A percentile compares a stretch with the other conserved stretches of the same genome.
These are phyloP conservation scores for Tagetes erecta DNA, from an alignment of 129 eudicot species.

Conservation along the genomic window DNA sequence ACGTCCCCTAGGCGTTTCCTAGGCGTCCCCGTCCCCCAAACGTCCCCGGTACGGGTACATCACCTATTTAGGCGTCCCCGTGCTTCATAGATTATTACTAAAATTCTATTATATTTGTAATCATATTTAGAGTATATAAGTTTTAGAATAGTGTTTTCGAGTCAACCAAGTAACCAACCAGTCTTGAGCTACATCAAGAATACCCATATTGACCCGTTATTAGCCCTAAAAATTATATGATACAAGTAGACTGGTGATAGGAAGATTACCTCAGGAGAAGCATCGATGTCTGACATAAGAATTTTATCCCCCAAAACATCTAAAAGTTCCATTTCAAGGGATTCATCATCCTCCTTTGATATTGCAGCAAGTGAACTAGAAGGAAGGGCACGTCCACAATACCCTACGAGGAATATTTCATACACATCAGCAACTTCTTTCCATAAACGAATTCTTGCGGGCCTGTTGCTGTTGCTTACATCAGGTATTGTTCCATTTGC, in stretches of 20 bases:
- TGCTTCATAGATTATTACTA: neutral
- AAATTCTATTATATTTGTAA: neutral
- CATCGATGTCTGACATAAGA: conserved; percentile 70
- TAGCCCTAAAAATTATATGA: neutral
- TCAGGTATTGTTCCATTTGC: conserved; percentile 28
- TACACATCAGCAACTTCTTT: conserved; percentile 97
- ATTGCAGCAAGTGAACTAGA: conserved; percentile 57
- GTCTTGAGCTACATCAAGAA: neutral
- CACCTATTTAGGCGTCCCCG: no score
- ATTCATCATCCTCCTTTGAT: conserved; percentile 66
- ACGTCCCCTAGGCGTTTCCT: no score
- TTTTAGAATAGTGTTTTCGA: neutral
- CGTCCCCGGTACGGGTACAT: no score
- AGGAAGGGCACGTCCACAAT: conserved; percentile 96
- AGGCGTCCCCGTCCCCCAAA: no score
- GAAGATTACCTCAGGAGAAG: conserved; percentile 75
- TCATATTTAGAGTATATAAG: neutral
- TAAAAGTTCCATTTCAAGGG: conserved; percentile 81
- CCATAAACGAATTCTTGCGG: conserved; percentile 84
- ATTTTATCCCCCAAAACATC: conserved; percentile 79
- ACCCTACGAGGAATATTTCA: conserved; percentile 85
- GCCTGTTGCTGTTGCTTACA: conserved; percentile 31
- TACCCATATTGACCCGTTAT: neutral
- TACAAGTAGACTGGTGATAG: conserved; percentile 5
- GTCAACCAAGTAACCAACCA: neutral